Conservation (phyloP, 352 stramenopile genomes). For the Globisporangium parvum region DNA sequence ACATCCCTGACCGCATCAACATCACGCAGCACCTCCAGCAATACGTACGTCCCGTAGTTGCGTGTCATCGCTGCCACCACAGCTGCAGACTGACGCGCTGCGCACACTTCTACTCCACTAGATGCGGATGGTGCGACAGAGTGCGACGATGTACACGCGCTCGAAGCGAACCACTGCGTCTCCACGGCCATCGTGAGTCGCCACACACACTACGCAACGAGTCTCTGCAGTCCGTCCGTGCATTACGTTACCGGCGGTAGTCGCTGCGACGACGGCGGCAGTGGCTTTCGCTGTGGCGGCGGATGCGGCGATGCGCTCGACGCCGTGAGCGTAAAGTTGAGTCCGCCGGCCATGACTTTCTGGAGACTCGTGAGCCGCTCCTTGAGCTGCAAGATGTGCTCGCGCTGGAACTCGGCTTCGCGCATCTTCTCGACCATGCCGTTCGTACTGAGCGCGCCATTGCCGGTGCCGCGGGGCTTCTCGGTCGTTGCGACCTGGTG, state of each 20-base stretch:
- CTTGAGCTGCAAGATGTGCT: conserved; percentile 72
- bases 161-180: conserved; percentile 34
- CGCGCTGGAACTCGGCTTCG: conserved; percentile 58
- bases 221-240: background rate
- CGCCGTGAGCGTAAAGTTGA: conserved; percentile 44
- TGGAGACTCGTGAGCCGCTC: conserved; percentile 54
- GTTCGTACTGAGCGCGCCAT: background rate
- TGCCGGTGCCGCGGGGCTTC: background rate
- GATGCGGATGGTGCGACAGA: conserved; percentile 75
- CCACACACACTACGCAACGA: background rate
- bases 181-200: background rate
- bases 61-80: background rate
- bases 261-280: conserved; percentile 28
- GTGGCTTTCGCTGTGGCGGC: conserved; percentile 5
- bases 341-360: conserved; percentile 47
- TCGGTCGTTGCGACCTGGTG: conserved; percentile 13
- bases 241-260: conserved; percentile 54
- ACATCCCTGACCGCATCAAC: conserved; percentile 85
- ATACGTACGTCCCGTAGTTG: conserved; percentile 39
- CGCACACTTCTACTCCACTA: conserved; percentile 13
- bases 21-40: conserved; percentile 71
- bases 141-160: conserved; percentile 76
- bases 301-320: conserved; percentile 20
- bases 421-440: conserved; percentile 47
- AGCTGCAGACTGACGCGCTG: background rate